A percentile compares a stretch with the other conserved stretches of the same genome.
These are phyloP conservation scores for Helminthosporium solani DNA, from an alignment of 2,329 filamentous ascomycete species.

Conservation along the genomic window DNA sequence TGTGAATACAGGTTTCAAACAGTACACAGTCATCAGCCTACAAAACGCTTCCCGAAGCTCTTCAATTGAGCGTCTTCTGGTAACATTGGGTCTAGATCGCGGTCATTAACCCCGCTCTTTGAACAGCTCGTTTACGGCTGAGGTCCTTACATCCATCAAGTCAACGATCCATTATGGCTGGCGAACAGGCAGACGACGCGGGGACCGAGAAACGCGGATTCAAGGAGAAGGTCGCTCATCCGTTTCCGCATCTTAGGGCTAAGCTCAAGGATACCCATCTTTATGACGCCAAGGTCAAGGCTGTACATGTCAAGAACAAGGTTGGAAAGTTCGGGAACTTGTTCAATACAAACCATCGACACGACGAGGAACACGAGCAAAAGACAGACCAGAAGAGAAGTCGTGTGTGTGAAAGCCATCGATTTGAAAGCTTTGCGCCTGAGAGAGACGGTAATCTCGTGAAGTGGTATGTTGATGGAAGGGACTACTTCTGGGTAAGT, in stretches of 20 bases:
- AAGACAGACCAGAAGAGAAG: constrained; percentile 77
- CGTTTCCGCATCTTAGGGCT: constrained; percentile 43
- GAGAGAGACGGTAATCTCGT: constrained; percentile 80
- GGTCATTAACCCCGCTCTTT: neutral
- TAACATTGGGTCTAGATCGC: too few relatives aligned
- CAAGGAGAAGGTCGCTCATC: constrained; percentile 42
- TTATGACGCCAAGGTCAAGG: constrained; percentile 54
- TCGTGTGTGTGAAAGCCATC: constrained; percentile 69
- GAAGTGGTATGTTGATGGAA: constrained; percentile 97
- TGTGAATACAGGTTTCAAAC: constrained; percentile 4
- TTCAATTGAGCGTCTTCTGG: neutral
- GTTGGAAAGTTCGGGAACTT: constrained; percentile 65
- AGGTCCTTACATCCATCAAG: neutral
- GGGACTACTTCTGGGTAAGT: constrained; percentile 79
- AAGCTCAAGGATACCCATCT: constrained; percentile 51
- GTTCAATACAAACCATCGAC: constrained; percentile 84
- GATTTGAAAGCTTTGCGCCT: constrained; percentile 89
- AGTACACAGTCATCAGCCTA: neutral
- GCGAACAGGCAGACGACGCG: constrained; percentile 7
- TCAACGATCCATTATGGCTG: neutral
- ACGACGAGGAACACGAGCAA: constrained; percentile 91
- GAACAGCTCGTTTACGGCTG: neutral
- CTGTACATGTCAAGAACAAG: constrained; percentile 61
- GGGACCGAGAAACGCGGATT: constrained; percentile 21
- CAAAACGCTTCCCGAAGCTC: neutral